Conservation (phyloP, 441 rosid genomes). For the Euphorbia celastroides region DNA sequence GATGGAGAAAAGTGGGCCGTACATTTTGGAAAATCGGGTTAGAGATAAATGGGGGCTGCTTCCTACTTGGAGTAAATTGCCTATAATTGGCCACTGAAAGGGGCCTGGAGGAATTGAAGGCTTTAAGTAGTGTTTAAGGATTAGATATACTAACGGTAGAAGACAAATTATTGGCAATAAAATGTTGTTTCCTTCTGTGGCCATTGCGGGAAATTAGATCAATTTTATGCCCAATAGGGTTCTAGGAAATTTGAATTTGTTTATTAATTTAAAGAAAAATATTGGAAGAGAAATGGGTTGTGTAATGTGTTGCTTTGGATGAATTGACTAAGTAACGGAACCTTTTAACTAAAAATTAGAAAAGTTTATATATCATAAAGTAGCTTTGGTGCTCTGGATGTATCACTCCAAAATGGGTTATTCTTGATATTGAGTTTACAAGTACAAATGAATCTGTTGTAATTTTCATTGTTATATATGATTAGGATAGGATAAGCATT, state of each 20-base stretch:
- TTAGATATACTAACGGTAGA: slow-evolving; percentile 19
- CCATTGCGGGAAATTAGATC: no score
- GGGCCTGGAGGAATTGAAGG: slow-evolving; percentile 36
- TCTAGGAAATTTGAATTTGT: not conserved
- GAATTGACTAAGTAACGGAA: no score
- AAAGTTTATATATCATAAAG: no score
- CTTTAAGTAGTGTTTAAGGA: slow-evolving; percentile 17
- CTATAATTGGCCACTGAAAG: slow-evolving; percentile 31
- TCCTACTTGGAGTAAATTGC: slow-evolving; percentile 36
- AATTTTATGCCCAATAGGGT: no score
- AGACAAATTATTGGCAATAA: not conserved
- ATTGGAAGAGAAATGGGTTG: not conserved
- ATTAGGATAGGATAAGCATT: not conserved
- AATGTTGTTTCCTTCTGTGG: not conserved
- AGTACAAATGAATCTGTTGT: not conserved
- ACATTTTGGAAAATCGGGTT: slow-evolving; percentile 20
- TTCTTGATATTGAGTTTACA: not conserved
- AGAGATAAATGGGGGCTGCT: slow-evolving; percentile 23
- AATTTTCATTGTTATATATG: not conserved
- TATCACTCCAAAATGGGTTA: no score
- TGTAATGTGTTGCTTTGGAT: no score
- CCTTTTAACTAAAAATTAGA: no score
- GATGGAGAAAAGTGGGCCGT: slow-evolving; percentile 35
- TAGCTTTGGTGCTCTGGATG: no score
- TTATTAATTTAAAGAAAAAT: not conserved